Evolutionary conservation across 805 yeast species (phyloP), one percentile per base, ranked within the genome.

Genomic region (Candida railenensis): DNA sequence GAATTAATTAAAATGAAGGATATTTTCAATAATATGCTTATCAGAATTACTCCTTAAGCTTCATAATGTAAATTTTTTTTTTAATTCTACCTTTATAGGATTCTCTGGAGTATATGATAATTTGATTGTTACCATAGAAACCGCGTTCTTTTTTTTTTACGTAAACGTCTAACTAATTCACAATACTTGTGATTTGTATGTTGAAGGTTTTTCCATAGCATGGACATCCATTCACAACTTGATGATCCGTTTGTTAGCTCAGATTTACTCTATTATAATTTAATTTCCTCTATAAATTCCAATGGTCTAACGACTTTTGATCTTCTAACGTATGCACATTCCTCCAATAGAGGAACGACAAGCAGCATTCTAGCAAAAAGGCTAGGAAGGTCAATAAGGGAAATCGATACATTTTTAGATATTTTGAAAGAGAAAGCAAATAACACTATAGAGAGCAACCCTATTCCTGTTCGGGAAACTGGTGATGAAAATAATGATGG

Each of bases 291-390:
- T 1, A 40, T 66, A 15, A 54, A 53, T 25, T 15, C 46, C 5
- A 49, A 64, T 40, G 73, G 73, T 4, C 48, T 59, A 20, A 48
- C 66, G 3, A 52, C 57, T 1, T 56, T 53, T 14, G 71, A 67
- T 46, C 43, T 65, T 20, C 43, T 67, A 22, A 39, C 37, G 28
- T 56, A 43, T 38, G 51, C 51, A 9, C 48, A 51, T 9, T 45
- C 39, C 14, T 36, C 45, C 3, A 51, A 51, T 34, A 42, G 54
- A 12, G 37, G 4, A 16, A 15, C 40, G 15, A 22, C 32, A 21
- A 18, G 22, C 12, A 42, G 48, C 14, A 55, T 46, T 22, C 44
- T 65, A 19, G 54, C 66, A 22, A 58, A 54, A 41, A 37, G 50
- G 19, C 20, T 59, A 3, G 62, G 62, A 5, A 51, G 68, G 37